These are phyloP conservation scores for Astrephomene gubernaculifera DNA, from an alignment of 139 green algal species.

Conservation along the genomic window DNA sequence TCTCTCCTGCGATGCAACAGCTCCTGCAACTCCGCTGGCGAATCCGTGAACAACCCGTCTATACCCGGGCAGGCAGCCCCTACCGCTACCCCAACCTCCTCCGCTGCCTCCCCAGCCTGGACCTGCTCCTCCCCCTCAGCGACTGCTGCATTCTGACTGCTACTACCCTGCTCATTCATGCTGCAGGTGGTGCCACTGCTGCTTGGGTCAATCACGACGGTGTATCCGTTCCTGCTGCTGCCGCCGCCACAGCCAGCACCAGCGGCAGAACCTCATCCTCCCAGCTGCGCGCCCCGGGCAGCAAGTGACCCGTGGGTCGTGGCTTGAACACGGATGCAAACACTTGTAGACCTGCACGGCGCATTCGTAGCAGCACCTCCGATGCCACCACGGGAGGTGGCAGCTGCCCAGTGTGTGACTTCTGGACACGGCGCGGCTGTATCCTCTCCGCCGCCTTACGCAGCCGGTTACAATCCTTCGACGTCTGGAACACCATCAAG, in stretches of 20 bases:
- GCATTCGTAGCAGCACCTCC: constrained; percentile 6
- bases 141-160: background rate
- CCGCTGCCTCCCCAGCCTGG: too few species aligned
- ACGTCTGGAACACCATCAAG: too few species aligned
- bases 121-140: background rate
- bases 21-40: background rate
- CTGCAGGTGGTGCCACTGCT: too few species aligned
- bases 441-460: too few species aligned
- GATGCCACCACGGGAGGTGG: background rate
- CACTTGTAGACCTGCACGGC: background rate
- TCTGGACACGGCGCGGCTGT: background rate
- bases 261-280: constrained; percentile 23
- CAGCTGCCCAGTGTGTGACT: background rate
- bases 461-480: too few species aligned
- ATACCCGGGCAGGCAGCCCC: background rate
- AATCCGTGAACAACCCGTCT: constrained; percentile 37
- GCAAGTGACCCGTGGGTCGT: background rate
- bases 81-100: background rate
- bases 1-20: too few species aligned
- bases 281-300: background rate
- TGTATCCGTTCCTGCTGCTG: too few species aligned
- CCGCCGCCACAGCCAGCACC: too few species aligned
- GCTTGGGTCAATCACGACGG: too few species aligned
- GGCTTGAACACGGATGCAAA: constrained; percentile 42
- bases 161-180: too few species aligned